These are phyloP conservation scores for Neoscytalidium dimidiatum DNA, from an alignment of 2,329 filamentous ascomycete genomes.

Conservation along the genomic window DNA sequence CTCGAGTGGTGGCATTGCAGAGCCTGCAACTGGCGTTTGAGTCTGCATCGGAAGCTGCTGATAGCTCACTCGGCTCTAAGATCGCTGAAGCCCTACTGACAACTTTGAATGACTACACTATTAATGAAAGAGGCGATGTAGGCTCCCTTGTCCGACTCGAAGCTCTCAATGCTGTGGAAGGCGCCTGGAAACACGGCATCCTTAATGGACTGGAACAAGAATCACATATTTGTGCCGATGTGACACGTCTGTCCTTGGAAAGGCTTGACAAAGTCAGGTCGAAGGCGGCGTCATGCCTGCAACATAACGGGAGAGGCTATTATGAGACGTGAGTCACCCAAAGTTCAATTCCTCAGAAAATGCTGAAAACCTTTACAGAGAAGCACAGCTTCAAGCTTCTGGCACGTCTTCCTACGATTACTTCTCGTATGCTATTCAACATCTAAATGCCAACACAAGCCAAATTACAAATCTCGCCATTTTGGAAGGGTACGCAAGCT, in stretches of 20 bases:
- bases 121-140: conserved; percentile 84
- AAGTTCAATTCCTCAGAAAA: not conserved
- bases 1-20: conserved; percentile 45
- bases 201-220: conserved; percentile 23
- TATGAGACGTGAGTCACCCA: conserved; percentile 2
- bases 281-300: conserved; percentile 31
- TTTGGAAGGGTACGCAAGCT: conserved; percentile 69
- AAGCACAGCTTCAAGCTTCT: conserved; percentile 21
- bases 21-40: conserved; percentile 40
- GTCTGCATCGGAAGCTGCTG: not conserved
- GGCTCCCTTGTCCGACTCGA: conserved; percentile 83
- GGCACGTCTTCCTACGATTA: conserved; percentile 62
- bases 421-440: conserved; percentile 55
- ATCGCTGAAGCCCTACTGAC: conserved; percentile 35
- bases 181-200: conserved; percentile 29
- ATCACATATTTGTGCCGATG: conserved; percentile 34
- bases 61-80: conserved; percentile 24
- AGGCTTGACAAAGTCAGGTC: conserved; percentile 83
- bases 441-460: not conserved
- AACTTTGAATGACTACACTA: conserved; percentile 84
- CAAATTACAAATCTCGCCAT: conserved; percentile 43
- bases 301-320: conserved; percentile 18
- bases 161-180: conserved; percentile 69
- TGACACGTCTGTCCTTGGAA: conserved; percentile 75
- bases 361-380: conserved; percentile 9